phyloP scores from a whole-genome alignment of 768 basidiomycete genomes.

The Calocybe gangraenosa region DNA sequence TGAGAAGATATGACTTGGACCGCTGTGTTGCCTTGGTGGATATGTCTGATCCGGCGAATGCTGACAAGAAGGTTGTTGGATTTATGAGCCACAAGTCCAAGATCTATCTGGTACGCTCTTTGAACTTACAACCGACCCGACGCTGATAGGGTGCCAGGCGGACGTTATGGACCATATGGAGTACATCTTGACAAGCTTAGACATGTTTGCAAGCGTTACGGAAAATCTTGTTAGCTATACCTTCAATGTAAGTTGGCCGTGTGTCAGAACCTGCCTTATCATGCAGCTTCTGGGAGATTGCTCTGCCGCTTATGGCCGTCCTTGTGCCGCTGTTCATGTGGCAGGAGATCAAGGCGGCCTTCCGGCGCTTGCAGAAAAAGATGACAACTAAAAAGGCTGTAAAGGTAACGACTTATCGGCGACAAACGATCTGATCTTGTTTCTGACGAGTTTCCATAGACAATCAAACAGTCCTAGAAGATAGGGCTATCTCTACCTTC shows the following conservation, averaged over 20 bases:
- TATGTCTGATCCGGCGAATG: constrained; percentile 32
- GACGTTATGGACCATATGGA: constrained; percentile 79
- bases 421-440: background rate
- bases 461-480: constrained; percentile 10
- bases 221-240: constrained; percentile 72
- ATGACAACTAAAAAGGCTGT: constrained; percentile 28
- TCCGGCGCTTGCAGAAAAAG: constrained; percentile 45
- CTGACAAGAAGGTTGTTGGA: constrained; percentile 41
- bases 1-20: constrained; percentile 68
- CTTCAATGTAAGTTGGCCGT: constrained; percentile 71
- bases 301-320: constrained; percentile 55
- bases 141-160: constrained; percentile 36
- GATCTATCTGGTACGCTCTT: constrained; percentile 52
- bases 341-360: constrained; percentile 43
- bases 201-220: constrained; percentile 68
- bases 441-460: constrained; percentile 5
- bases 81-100: constrained; percentile 68
- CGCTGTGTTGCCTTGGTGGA: constrained; percentile 57
- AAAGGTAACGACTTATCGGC: constrained; percentile 25
- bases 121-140: background rate
- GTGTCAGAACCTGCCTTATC: no score
- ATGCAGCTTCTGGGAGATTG: constrained; percentile 66
- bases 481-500: background rate
- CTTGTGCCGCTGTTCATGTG: constrained; percentile 55
- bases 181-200: constrained; percentile 61